phyloP scores from a whole-genome alignment of 768 basidiomycete genomes.

The Mycena olivaceomarginata region DNA sequence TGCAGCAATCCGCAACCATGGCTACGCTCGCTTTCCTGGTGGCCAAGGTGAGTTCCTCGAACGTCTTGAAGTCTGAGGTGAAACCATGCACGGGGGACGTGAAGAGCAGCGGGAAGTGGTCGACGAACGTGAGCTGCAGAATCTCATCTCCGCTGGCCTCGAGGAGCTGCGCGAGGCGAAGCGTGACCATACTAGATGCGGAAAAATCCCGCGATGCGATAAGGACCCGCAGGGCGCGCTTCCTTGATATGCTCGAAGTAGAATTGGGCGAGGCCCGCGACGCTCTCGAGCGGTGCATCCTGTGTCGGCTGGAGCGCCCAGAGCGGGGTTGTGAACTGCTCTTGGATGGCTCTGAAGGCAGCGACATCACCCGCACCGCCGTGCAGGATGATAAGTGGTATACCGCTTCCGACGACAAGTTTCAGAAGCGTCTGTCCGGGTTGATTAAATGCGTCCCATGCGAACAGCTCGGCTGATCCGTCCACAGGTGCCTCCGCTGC shows the following conservation, averaged over 20 bases:
- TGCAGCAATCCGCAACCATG: conserved; percentile 35
- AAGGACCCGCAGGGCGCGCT: conserved; percentile 42
- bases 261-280: conserved; percentile 37
- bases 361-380: neutral
- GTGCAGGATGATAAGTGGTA: neutral
- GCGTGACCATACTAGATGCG: neutral
- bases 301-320: conserved; percentile 41
- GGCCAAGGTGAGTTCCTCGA: conserved; percentile 17
- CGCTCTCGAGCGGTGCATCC: conserved; percentile 40
- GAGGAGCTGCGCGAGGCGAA: neutral
- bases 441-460: neutral
- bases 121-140: neutral
- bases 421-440: neutral
- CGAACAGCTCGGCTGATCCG: neutral
- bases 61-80: conserved; percentile 26
- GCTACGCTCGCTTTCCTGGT: conserved; percentile 27
- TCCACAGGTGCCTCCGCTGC: neutral
- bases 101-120: conserved; percentile 6
- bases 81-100: conserved; percentile 22
- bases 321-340: conserved; percentile 34
- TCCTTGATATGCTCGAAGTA: conserved; percentile 46
- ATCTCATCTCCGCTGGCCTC: conserved; percentile 1
- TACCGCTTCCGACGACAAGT: neutral
- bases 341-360: conserved; percentile 16
- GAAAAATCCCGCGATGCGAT: conserved; percentile 43